Base-by-base conservation (phyloP, 2,329 filamentous ascomycete genomes). In the Colletotrichum godetiae region DNA sequence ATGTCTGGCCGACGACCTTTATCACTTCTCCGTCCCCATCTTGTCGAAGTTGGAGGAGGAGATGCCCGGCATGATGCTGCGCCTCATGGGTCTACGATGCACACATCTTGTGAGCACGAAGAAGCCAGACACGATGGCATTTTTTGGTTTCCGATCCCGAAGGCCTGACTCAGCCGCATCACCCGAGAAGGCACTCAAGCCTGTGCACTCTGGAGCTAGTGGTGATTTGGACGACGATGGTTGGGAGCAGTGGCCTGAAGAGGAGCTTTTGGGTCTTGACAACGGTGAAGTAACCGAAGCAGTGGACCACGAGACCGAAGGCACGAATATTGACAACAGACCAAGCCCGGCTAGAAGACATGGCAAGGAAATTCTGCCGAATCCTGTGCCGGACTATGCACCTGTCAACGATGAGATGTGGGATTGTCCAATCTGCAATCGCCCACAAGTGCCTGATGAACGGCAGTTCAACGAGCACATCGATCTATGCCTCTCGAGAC, bases 41-140 rank as follows among this genome's bases (percentile, higher is more conserved):
- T 84, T 99, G 5, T 84, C 88, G 1, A 98, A 95, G 80, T 84
- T 98, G 8, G 92, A 97, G 81, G 93, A 94, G 75, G 95, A 98
- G 62, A 91, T 94, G 15, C 93, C 95, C 0, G 88, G 89, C 15
- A 89, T 98, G 87, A 95, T 89, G 75, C 81, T 98, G 3, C 90
- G 97, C 5, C 86, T 99, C 2, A 94, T 99, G 91, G 97, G 97
- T 0, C 83, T 99, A 42, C 88, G 97, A 37, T 96, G 95, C 78
- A 98, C 95, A 0, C 92, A 97, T 79, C 87, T 99, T 0, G 89
- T 97, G 46, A 97, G 92, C 80, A 96, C 92, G 31, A 97, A 95
- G 82, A 97, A 94, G 79, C 89, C 89, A 0, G 93, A 94, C 19
- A 88, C 94, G 0, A 90, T 92, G 79, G 86, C 90, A 0, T 98